These are phyloP conservation scores for Penicillium psychrofluorescens DNA, from an alignment of 495 filamentous ascomycete genomes.

Conservation along the genomic window DNA sequence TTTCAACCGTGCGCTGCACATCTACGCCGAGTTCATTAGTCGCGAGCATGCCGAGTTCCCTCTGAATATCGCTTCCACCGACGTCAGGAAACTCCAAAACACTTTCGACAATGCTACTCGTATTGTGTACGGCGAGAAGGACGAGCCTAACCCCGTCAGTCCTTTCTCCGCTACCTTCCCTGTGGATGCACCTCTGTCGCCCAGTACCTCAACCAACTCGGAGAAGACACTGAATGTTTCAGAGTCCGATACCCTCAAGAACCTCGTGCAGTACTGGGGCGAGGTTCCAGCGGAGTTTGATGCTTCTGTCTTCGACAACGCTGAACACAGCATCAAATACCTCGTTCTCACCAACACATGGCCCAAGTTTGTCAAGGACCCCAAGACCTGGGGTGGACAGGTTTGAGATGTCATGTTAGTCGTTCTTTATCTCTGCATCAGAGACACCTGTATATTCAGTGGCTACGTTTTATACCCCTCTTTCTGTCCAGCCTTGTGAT, in stretches of 20 bases:
- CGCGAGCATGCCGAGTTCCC: constrained; percentile 52
- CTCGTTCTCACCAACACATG: constrained; percentile 65
- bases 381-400: too few relatives aligned
- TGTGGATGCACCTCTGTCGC: constrained; percentile 12
- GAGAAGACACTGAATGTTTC: constrained; percentile 5
- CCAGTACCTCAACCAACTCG: constrained; percentile 12
- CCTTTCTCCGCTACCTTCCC: constrained; percentile 20
- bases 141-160: constrained; percentile 19
- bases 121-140: constrained; percentile 25
- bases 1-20: constrained; percentile 48
- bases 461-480: too few relatives aligned
- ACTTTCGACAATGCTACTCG: constrained; percentile 40
- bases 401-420: too few relatives aligned
- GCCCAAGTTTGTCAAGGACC: constrained; percentile 49
- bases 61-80: constrained; percentile 50
- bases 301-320: constrained; percentile 47
- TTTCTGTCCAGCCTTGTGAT: too few relatives aligned
- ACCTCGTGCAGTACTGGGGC: constrained; percentile 27
- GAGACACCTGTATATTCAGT: too few relatives aligned
- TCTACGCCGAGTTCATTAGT: constrained; percentile 51
- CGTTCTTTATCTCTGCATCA: too few relatives aligned
- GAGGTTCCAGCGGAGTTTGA: constrained; percentile 46
- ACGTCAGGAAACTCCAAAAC: constrained; percentile 37
- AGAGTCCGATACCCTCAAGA: constrained; percentile 8
- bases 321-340: constrained; percentile 58